phyloP scores from a whole-genome alignment of 2,329 filamentous ascomycete genomes.

The Scytalidium sp. region DNA sequence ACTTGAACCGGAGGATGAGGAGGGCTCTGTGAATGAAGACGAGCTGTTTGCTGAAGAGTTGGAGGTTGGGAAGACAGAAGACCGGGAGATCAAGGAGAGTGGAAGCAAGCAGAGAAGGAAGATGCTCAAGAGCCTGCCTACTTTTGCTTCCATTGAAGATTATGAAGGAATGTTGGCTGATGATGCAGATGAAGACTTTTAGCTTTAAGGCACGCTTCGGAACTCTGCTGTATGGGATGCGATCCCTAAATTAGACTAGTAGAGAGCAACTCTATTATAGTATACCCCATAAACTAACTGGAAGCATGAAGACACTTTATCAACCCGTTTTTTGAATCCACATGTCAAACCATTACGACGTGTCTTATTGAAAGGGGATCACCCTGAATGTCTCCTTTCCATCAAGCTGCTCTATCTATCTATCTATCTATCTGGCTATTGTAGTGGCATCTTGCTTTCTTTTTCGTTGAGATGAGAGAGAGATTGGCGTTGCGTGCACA shows the following conservation, averaged over 20 bases:
- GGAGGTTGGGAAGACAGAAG: conserved; percentile 34
- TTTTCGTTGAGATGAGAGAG: no score
- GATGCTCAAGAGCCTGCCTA: conserved; percentile 85
- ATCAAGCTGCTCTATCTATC: conserved; percentile 37
- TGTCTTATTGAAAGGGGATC: conserved; percentile 44
- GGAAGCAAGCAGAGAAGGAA: conserved; percentile 62
- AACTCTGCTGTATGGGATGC: neutral
- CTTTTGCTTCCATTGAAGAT: conserved; percentile 90
- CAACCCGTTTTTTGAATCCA: conserved; percentile 6
- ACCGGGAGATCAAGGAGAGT: conserved; percentile 33
- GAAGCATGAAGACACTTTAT: neutral
- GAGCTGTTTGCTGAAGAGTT: conserved; percentile 33
- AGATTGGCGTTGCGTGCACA: no score
- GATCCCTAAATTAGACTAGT: conserved; percentile 5
- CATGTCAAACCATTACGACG: conserved; percentile 53
- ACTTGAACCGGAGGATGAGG: conserved; percentile 47
- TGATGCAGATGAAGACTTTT: conserved; percentile 54
- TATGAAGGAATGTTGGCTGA: conserved; percentile 81
- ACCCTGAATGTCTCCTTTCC: conserved; percentile 43
- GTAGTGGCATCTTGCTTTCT: no score
- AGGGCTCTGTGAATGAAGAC: conserved; percentile 50
- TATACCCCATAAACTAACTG: neutral
- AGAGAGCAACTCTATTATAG: neutral
- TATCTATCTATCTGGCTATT: no score
- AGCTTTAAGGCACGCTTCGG: neutral